These are phyloP conservation scores for Geotrichum macrosporum DNA, from an alignment of 1,139 yeast species.

Conservation along the genomic window DNA sequence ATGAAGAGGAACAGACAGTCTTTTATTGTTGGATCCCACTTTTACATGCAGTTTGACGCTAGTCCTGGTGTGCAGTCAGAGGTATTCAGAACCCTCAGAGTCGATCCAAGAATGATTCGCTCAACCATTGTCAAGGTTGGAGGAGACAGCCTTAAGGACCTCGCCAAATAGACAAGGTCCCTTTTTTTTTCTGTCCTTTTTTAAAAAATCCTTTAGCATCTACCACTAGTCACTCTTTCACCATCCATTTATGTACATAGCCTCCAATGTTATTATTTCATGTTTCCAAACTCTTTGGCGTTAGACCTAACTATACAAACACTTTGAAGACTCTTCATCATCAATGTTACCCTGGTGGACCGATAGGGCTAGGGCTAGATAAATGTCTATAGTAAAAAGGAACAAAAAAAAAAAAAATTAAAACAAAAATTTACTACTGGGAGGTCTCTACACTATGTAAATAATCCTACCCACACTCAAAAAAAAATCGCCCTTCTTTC, in stretches of 20 bases:
- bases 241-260: slow-evolving; percentile 9
- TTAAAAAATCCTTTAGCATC: background rate
- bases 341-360: no score
- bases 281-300: background rate
- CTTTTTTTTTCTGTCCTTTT: slow-evolving; percentile 3
- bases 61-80: slow-evolving; percentile 84
- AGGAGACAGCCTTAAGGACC: slow-evolving; percentile 40
- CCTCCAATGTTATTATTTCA: background rate
- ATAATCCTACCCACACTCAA: no score
- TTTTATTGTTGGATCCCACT: slow-evolving; percentile 87
- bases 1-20: slow-evolving; percentile 82
- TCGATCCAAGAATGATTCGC: slow-evolving; percentile 87
- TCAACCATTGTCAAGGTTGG: slow-evolving; percentile 69
- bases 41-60: slow-evolving; percentile 79
- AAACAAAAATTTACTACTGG: no score
- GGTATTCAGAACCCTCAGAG: slow-evolving; percentile 69
- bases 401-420: no score
- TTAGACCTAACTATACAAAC: no score
- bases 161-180: slow-evolving; percentile 19
- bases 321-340: no score
- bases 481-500: background rate
- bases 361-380: no score
- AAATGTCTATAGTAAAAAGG: no score
- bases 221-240: background rate
- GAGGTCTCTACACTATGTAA: no score